Evolutionary conservation across 495 filamentous ascomycete genomes (phyloP), one percentile per base, ranked within the genome.

Genomic region (Tuber microsphaerosporum): DNA sequence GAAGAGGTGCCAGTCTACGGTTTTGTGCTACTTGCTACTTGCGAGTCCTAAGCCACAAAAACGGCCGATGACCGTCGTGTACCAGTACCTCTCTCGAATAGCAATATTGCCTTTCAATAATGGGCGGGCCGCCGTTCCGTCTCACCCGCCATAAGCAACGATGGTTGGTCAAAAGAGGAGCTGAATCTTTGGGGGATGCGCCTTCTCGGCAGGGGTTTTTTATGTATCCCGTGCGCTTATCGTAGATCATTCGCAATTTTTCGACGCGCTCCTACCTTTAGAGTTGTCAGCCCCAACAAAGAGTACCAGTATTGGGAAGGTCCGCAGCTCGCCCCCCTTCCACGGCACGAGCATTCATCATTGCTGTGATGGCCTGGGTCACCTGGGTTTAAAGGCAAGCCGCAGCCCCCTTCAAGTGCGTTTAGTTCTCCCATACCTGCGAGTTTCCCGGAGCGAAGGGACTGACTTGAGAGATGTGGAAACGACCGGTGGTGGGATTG

Each of bases 381-480:
- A 10, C 12, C 26, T 65, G 56, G 26, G 26, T 65, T 65, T 65
- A 65, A 65, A 65, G 26, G n/a, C 51, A 61, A 65, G 3, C 56
- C n/a, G 12, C 14, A 26, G n/a, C 26, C 56, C 56, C 56, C 26
- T 65, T 31, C 56, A 26, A 12, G 26, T 34, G 12, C 26, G 5
- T 65, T 65, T 26, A 0, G 56, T 65, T 65, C 14, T 61, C 41
- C 41, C 42, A 51, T 56, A 45, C 61, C 61, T 10, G 26, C 42
- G 19, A 4, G 46, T 68, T 56, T 20, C 17, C 19, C 5, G 14
- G 46, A 17, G 26, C 26, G 34, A 45, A 17, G 39, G 69, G 68
- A 48, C 56, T 65, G 56, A 65, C 26, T 17, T 14, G 26, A 31
- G 44, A 22, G 14, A 79, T 78, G 76, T 77, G 71, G 77, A 74